Percentiles rank a stretch among this genome's conserved stretches.
Evolutionary conservation across 768 basidiomycete genomes (phyloP).

Genomic region (Trametes meyenii): DNA sequence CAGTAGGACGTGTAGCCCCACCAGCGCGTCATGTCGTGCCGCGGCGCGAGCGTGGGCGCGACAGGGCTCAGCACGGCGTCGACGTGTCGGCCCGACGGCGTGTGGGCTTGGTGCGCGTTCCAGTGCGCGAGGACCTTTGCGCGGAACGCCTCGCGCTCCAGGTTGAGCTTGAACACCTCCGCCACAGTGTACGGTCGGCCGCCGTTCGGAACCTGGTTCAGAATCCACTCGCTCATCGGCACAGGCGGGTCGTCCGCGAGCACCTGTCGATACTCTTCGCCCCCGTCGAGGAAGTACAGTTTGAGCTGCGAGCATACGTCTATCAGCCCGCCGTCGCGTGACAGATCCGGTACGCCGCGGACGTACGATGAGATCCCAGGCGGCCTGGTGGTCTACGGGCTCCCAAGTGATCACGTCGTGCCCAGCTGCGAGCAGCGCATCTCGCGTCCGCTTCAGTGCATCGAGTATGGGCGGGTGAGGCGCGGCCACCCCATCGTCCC

Average conservation of each 20-base stretch:
- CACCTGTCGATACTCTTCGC: constrained; percentile 46
- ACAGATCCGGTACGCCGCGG: constrained; percentile 15
- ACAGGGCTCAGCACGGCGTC: constrained; percentile 52
- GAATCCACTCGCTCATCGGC: constrained; percentile 47
- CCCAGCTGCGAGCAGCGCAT: constrained; percentile 46
- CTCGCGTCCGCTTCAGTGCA: constrained; percentile 43
- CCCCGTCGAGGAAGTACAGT: constrained; percentile 54
- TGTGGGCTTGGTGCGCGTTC: constrained; percentile 43
- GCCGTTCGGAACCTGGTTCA: constrained; percentile 42
- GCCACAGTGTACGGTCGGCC: constrained; percentile 41
- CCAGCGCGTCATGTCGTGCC: constrained; percentile 51
- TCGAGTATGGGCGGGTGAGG: constrained; percentile 52
- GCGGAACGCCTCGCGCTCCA: constrained; percentile 47
- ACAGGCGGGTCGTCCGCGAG: constrained; percentile 42
- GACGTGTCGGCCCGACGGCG: constrained; percentile 46
- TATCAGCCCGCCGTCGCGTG: constrained; percentile 23
- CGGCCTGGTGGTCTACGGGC: constrained; percentile 46
- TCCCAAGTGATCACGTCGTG: constrained; percentile 56
- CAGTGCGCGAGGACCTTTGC: constrained; percentile 45
- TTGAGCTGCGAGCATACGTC: constrained; percentile 28
- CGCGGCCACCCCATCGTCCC: constrained; percentile 53
- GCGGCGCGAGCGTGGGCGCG: constrained; percentile 50
- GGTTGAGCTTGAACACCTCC: constrained; percentile 49
- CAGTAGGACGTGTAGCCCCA: constrained; percentile 56
- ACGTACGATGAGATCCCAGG: constrained; percentile 53